Evolutionary conservation across 441 rosid species (phyloP).

Genomic region (Pelargonium exstipulatum): DNA sequence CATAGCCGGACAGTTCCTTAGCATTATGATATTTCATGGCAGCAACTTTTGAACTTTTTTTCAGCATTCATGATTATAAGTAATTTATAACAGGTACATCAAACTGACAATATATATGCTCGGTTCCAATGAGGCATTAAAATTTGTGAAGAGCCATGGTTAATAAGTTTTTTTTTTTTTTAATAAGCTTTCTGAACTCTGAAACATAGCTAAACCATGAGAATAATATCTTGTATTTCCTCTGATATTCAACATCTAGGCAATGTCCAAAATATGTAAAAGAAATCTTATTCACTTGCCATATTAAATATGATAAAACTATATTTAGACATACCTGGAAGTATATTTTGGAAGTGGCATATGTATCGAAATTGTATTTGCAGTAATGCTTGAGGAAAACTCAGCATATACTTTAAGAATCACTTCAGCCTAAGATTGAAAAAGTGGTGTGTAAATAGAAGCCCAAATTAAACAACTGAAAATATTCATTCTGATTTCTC

Average conservation of each 20-base stretch:
- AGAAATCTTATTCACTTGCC: neutral
- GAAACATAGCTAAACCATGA: neutral
- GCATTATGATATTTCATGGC: neutral
- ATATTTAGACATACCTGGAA: conserved; percentile 46
- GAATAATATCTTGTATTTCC: neutral
- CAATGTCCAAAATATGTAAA: conserved; percentile 6
- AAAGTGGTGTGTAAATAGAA: neutral
- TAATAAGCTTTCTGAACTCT: neutral
- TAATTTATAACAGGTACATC: neutral
- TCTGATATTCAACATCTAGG: neutral
- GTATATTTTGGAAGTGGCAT: conserved; percentile 95
- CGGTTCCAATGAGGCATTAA: neutral
- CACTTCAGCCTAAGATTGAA: conserved; percentile 67
- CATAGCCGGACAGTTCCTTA: neutral
- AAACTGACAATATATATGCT: neutral
- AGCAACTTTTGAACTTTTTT: neutral
- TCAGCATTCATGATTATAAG: neutral
- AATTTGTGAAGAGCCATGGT: conserved; percentile 4
- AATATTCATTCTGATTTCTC: neutral
- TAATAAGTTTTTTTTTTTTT: no score
- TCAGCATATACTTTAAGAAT: conserved; percentile 81
- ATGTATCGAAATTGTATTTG: conserved; percentile 73
- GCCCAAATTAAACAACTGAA: neutral
- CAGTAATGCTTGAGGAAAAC: conserved; percentile 69
- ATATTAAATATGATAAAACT: neutral